These are phyloP conservation scores for Thymus quinquecostatus DNA, from an alignment of 257 asterid genomes.

Conservation along the genomic window DNA sequence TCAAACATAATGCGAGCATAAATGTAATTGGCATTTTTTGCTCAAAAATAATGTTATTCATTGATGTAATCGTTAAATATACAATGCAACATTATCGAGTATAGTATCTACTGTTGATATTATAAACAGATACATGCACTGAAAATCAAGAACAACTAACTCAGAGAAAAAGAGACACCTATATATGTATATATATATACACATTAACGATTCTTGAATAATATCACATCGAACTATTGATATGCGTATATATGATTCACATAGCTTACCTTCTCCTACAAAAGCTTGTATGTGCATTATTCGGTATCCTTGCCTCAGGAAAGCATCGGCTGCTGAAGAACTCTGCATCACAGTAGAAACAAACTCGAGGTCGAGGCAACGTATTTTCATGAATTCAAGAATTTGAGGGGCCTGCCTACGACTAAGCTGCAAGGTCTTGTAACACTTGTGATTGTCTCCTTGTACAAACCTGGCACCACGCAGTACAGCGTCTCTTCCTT, in stretches of 20 bases:
- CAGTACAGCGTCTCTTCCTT: background rate
- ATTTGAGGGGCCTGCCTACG: background rate
- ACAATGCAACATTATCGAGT: background rate
- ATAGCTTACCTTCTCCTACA: background rate
- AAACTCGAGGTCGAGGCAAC: background rate
- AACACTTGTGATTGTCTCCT: background rate
- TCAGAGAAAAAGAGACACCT: background rate
- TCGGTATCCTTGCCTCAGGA: conserved; percentile 14
- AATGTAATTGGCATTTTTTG: too few relatives aligned
- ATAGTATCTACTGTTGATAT: background rate
- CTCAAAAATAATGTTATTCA: too few relatives aligned
- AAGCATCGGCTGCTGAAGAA: conserved; percentile 9
- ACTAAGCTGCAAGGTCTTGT: background rate
- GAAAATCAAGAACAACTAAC: background rate
- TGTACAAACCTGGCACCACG: background rate
- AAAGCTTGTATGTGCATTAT: conserved; percentile 10
- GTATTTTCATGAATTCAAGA: background rate
- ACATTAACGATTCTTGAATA: background rate
- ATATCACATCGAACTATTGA: background rate
- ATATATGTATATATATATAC: background rate
- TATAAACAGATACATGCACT: background rate
- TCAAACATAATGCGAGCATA: too few relatives aligned
- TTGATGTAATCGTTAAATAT: background rate
- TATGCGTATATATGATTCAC: background rate
- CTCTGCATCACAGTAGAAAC: conserved; percentile 12